These are phyloP conservation scores for Metschnikowia amazonensis DNA, from an alignment of 805 yeast genomes.

Conservation along the genomic window DNA sequence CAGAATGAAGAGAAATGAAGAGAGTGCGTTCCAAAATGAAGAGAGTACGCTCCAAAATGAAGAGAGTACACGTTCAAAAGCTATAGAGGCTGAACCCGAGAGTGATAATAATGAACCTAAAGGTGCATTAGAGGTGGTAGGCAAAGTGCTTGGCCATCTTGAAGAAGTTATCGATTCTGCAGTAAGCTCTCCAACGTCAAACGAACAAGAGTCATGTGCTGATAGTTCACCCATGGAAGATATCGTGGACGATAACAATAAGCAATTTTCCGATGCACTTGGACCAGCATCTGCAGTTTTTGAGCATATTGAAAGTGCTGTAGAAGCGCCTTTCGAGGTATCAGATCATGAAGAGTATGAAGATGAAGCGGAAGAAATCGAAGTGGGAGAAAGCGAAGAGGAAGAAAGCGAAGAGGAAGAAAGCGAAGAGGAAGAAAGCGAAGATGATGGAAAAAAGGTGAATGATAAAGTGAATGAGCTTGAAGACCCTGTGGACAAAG, in stretches of 20 bases:
- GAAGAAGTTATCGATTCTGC: background rate
- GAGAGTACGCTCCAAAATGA: background rate
- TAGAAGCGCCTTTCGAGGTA: background rate
- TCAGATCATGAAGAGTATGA: background rate
- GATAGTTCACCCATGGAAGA: background rate
- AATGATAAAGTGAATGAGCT: background rate
- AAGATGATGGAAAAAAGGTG: background rate
- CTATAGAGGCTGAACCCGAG: background rate
- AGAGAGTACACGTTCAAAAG: background rate
- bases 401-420: background rate
- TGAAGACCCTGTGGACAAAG: background rate
- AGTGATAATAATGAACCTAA: background rate
- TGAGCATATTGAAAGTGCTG: background rate
- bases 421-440: background rate
- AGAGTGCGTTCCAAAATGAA: background rate
- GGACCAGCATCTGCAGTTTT: background rate
- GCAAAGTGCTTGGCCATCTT: background rate
- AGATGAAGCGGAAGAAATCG: background rate
- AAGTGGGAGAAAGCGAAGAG: background rate
- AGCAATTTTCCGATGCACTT: background rate
- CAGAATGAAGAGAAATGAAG: background rate
- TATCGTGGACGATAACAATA: background rate
- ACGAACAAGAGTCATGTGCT: background rate
- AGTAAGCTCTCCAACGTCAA: background rate
- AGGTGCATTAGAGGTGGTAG: background rate